A percentile compares a stretch with the other conserved stretches of the same genome.
phyloP scores from a whole-genome alignment of 2,329 filamentous ascomycete genomes.

The Paracorniculantispora psalliotae region DNA sequence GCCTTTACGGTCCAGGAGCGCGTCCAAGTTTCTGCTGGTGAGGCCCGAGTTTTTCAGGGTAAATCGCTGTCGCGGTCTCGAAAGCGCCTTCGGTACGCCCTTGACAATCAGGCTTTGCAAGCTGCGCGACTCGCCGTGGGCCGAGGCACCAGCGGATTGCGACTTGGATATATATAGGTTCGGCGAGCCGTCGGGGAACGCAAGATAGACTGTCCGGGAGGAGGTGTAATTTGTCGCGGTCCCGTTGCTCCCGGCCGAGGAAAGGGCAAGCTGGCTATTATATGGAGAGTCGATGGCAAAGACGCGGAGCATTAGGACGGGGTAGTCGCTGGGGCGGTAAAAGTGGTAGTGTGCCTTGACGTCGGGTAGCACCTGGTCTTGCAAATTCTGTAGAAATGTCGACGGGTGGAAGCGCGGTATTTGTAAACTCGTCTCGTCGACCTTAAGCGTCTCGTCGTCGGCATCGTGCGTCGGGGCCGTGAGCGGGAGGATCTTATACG shows the following conservation, averaged over 20 bases:
- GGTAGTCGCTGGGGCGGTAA: constrained; percentile 62
- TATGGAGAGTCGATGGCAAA: constrained; percentile 80
- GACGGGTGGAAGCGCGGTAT: constrained; percentile 74
- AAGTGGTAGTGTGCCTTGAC: constrained; percentile 82
- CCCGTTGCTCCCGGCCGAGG: constrained; percentile 26
- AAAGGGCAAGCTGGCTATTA: constrained; percentile 52
- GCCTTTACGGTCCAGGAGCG: constrained; percentile 65
- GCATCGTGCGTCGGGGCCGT: constrained; percentile 32
- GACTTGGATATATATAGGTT: constrained; percentile 63
- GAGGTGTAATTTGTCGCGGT: constrained; percentile 50
- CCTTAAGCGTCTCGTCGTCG: constrained; percentile 35
- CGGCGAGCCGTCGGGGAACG: constrained; percentile 76
- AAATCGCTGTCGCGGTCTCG: constrained; percentile 67
- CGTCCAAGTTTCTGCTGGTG: constrained; percentile 64
- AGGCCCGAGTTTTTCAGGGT: constrained; percentile 63
- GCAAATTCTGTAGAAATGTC: constrained; percentile 72
- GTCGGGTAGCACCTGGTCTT: constrained; percentile 68
- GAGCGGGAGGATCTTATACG: constrained; percentile 54
- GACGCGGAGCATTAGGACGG: constrained; percentile 70
- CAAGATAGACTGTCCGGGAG: constrained; percentile 70
- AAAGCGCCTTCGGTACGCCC: constrained; percentile 77
- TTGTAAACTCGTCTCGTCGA: constrained; percentile 42
- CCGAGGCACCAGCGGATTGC: constrained; percentile 37
- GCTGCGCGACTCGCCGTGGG: constrained; percentile 52
- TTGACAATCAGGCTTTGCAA: constrained; percentile 68